Percentiles rank a stretch among this genome's conserved stretches.
Conservation (phyloP, 75 land plant species). For the Pinus tabuliformis region DNA sequence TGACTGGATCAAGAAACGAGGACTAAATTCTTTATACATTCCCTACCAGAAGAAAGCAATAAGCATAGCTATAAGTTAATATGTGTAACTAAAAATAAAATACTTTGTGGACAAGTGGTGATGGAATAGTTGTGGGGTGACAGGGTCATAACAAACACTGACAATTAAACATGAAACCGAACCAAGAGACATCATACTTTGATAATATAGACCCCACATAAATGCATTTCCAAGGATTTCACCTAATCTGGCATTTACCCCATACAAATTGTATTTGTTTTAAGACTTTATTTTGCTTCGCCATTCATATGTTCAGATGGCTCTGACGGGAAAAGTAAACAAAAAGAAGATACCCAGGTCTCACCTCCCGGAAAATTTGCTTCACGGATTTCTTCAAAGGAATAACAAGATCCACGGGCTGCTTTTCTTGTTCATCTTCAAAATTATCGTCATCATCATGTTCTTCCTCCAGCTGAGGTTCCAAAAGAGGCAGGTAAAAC, state of each 20-base stretch:
- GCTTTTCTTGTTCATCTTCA: constrained; percentile 37
- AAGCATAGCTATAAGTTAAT: neutral
- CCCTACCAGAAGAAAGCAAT: neutral
- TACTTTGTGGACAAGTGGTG: neutral
- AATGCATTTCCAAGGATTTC: neutral
- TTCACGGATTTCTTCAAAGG: constrained; percentile 73
- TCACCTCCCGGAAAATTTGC: constrained; percentile 85
- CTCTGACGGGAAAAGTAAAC: neutral
- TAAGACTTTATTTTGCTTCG: neutral
- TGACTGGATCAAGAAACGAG: neutral
- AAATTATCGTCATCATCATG: constrained; percentile 57
- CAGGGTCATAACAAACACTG: too few relatives aligned
- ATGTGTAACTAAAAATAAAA: neutral
- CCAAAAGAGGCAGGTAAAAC: constrained; percentile 83
- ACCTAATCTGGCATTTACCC: neutral
- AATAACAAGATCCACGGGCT: constrained; percentile 52
- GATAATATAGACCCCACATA: neutral
- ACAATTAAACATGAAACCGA: too few relatives aligned
- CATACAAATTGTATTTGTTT: neutral
- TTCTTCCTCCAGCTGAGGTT: constrained; percentile 53
- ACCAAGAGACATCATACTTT: neutral
- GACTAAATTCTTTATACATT: neutral
- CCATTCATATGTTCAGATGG: neutral
- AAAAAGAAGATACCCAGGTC: neutral
- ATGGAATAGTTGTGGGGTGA: too few relatives aligned